Conservation (phyloP, 208 protist species). For the Phytomonas francai region DNA sequence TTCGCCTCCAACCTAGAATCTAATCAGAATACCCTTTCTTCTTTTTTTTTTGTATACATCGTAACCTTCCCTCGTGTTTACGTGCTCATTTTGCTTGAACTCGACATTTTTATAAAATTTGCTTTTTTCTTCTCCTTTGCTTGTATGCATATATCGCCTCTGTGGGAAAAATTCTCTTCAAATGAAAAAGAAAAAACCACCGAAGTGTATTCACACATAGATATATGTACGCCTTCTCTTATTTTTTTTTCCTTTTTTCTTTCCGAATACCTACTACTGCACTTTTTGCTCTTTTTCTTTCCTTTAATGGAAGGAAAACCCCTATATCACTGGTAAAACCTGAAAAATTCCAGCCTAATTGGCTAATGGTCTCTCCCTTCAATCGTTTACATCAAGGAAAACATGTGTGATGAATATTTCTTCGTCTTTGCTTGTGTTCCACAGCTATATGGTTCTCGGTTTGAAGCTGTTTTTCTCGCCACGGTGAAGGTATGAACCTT, state of each 20-base stretch:
- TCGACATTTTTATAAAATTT: neutral
- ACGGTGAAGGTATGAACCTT: too few relatives aligned
- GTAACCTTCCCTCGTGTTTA: neutral
- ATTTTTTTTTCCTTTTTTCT: conserved; percentile 8
- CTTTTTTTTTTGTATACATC: conserved; percentile 11
- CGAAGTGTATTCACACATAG: neutral
- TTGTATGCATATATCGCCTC: neutral
- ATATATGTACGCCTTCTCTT: neutral
- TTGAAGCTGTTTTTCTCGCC: too few relatives aligned
- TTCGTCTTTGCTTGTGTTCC: neutral
- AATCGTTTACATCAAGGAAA: too few relatives aligned
- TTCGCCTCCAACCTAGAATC: neutral
- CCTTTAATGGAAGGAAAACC: neutral
- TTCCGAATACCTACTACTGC: neutral
- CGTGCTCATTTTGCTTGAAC: too few relatives aligned
- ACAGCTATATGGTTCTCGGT: too few relatives aligned
- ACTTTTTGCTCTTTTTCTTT: neutral
- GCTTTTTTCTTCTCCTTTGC: conserved; percentile 7
- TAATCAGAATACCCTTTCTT: neutral
- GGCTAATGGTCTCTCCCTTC: too few relatives aligned
- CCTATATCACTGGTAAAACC: too few relatives aligned
- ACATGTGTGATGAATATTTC: neutral
- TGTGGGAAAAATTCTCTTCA: neutral
- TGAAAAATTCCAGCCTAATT: too few relatives aligned
- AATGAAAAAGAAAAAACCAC: conserved; percentile 7